Conservation (phyloP, 805 yeast genomes). For the Kodamaea laetipori region DNA sequence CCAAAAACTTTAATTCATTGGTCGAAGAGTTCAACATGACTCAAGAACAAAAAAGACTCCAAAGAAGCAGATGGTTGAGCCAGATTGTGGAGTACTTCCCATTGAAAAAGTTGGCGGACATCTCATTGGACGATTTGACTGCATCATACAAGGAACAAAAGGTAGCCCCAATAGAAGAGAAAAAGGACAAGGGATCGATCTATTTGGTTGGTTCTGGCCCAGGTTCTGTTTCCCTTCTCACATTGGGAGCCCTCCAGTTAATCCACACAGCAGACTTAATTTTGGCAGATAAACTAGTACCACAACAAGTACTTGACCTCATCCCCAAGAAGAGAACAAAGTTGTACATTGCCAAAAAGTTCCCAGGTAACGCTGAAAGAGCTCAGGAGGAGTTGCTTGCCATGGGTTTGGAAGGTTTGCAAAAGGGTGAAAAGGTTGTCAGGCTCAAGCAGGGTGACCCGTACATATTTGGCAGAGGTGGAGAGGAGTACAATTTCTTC, state of each 20-base stretch:
- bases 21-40: conserved; percentile 61
- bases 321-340: conserved; percentile 73
- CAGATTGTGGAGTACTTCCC: conserved; percentile 94
- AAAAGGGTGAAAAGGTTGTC: conserved; percentile 74
- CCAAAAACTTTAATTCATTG: conserved; percentile 58
- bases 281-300: conserved; percentile 90
- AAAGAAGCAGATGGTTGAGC: conserved; percentile 79
- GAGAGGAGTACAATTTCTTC: conserved; percentile 83
- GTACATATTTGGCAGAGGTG: conserved; percentile 94
- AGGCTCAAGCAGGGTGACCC: conserved; percentile 97
- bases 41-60: conserved; percentile 51
- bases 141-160: conserved; percentile 36
- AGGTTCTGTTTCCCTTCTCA: conserved; percentile 78
- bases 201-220: conserved; percentile 95
- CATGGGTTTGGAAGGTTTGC: conserved; percentile 67
- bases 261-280: conserved; percentile 82
- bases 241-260: conserved; percentile 80
- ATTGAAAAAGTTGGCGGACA: conserved; percentile 56
- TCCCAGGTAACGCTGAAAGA: conserved; percentile 94
- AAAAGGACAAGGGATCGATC: conserved; percentile 51
- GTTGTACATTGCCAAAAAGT: conserved; percentile 84
- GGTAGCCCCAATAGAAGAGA: conserved; percentile 8
- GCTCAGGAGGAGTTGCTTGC: conserved; percentile 84
- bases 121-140: conserved; percentile 61
- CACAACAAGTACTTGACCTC: conserved; percentile 78